These are phyloP conservation scores for Saccharomyces hybrid DNA, from an alignment of 1,139 yeast species.

Conservation along the genomic window DNA sequence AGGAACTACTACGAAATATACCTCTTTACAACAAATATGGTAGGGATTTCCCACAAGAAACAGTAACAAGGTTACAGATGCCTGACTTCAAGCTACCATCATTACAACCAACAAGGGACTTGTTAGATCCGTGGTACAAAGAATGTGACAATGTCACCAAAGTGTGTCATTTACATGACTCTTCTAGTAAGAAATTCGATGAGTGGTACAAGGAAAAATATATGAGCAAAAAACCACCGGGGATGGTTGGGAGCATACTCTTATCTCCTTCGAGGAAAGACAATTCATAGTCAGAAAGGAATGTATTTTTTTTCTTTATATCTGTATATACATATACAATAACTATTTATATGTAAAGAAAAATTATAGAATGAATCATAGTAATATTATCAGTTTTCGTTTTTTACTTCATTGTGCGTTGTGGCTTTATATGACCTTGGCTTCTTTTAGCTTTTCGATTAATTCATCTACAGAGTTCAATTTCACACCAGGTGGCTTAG, in stretches of 20 bases:
- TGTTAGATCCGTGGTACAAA: slow-evolving; percentile 26
- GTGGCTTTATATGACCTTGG: slow-evolving; percentile 41
- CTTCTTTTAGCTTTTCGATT: slow-evolving; percentile 66
- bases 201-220: slow-evolving; percentile 22
- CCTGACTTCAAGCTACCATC: slow-evolving; percentile 18
- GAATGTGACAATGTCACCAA: slow-evolving; percentile 19
- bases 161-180: slow-evolving; percentile 13
- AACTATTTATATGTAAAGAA: not conserved
- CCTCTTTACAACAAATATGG: slow-evolving; percentile 24
- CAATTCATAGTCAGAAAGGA: not conserved
- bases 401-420: slow-evolving; percentile 3
- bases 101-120: slow-evolving; percentile 16
- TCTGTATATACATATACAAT: not conserved
- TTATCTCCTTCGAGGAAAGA: slow-evolving; percentile 21
- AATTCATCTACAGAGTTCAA: slow-evolving; percentile 79
- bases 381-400: not conserved
- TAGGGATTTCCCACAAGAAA: slow-evolving; percentile 15
- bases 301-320: not conserved
- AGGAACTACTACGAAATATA: slow-evolving; percentile 16
- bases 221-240: slow-evolving; percentile 27
- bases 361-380: not conserved
- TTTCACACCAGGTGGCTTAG: slow-evolving; percentile 72
- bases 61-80: slow-evolving; percentile 9
- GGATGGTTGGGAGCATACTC: slow-evolving; percentile 17
- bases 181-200: slow-evolving; percentile 15